These are phyloP conservation scores for Camellia oleifera DNA, from an alignment of 179 eudicot genomes.

Conservation along the genomic window DNA sequence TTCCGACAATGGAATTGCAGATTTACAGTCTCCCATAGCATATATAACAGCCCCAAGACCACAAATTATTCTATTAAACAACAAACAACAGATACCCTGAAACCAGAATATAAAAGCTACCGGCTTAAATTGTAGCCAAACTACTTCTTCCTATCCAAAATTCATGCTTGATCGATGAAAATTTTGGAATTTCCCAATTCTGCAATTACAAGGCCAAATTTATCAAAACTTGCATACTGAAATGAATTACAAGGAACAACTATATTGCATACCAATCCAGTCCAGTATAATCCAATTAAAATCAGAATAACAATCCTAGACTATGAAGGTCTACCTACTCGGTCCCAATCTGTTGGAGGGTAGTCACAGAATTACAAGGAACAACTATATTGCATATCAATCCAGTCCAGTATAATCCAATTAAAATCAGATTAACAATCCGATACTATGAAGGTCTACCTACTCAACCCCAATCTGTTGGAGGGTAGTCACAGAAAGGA, in stretches of 20 bases:
- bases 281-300: not conserved
- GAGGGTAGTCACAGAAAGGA: not conserved
- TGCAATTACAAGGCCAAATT: not conserved
- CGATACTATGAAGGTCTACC: too few species aligned
- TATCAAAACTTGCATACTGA: not conserved
- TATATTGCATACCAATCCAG: not conserved
- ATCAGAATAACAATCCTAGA: not conserved
- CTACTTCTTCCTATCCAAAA: too few species aligned
- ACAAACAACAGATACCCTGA: not conserved
- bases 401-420: too few species aligned
- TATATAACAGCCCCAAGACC: not conserved
- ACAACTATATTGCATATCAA: too few species aligned
- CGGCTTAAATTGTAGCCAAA: too few species aligned
- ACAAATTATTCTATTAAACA: not conserved
- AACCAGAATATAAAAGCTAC: constrained; percentile 3
- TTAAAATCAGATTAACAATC: too few species aligned
- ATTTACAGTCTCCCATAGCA: constrained; percentile 36
- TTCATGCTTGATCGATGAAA: too few species aligned
- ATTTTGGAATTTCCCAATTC: too few species aligned
- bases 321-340: not conserved
- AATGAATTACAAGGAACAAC: not conserved
- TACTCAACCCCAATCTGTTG: too few species aligned
- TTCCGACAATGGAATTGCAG: constrained; percentile 24
- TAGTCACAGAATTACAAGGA: not conserved
- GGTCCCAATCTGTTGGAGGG: not conserved